Conservation (phyloP, 179 eudicot genomes). For the Dionaea muscipula region DNA sequence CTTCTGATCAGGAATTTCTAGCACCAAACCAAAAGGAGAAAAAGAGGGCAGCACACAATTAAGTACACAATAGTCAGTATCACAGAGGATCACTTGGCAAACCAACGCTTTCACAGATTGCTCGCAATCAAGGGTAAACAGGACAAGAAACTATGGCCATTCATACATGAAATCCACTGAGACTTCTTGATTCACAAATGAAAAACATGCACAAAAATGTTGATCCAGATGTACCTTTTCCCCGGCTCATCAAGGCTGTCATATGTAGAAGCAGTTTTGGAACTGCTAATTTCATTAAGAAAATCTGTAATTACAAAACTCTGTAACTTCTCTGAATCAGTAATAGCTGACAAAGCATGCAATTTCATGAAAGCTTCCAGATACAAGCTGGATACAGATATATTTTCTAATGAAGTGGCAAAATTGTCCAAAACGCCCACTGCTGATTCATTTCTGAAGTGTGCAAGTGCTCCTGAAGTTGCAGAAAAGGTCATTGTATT, state of each 20-base stretch:
- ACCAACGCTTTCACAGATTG: too few relatives aligned
- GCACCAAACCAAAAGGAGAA: too few relatives aligned
- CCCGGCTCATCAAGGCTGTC: conserved; percentile 88
- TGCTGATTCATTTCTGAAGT: conserved; percentile 21
- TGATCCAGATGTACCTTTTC: conserved; percentile 48
- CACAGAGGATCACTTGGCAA: too few relatives aligned
- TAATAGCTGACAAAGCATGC: conserved; percentile 24
- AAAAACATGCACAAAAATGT: neutral
- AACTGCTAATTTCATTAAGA: conserved; percentile 56
- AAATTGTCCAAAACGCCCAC: conserved; percentile 20
- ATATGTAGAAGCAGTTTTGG: conserved; percentile 53
- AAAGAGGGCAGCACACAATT: too few relatives aligned
- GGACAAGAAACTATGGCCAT: too few relatives aligned
- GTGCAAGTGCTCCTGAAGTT: conserved; percentile 25
- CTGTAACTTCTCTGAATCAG: conserved; percentile 49
- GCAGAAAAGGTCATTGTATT: conserved; percentile 22
- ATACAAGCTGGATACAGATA: conserved; percentile 31
- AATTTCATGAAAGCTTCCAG: conserved; percentile 45
- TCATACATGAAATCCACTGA: too few relatives aligned
- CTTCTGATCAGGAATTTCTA: too few relatives aligned
- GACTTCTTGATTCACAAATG: neutral
- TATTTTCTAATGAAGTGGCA: conserved; percentile 28
- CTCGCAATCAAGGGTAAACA: too few relatives aligned
- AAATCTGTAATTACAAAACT: conserved; percentile 57
- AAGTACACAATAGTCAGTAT: too few relatives aligned